Base-by-base conservation (phyloP, 495 filamentous ascomycete genomes). In the Ramalina intermedia region DNA sequence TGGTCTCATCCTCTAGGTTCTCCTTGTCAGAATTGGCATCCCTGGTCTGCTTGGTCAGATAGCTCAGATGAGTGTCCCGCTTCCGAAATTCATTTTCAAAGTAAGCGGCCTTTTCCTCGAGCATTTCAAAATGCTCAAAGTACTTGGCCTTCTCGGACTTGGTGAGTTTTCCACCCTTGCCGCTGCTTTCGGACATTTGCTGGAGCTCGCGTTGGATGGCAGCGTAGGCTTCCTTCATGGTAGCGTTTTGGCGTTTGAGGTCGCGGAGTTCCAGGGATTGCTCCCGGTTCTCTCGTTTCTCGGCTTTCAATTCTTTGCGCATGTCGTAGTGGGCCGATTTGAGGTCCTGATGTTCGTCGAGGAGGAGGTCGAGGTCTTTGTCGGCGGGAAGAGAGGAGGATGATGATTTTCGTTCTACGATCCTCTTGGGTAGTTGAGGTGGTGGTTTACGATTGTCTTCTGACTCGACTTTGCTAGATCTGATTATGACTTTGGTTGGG, bases 21-120 rank as follows among this genome's bases (percentile, higher is more conserved):
- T 36, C 41, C 37, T 54, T 56, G 24, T 51, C 54, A 6, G 54
- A 40, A 13, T 56, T 56, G 37, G 57, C 57, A 41, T 56, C 57
- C 21, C 54, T 42, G 4, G 54, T 56, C 39, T 56, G 57, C 40
- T 46, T 46, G 20, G 51, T 56, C 23, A 54, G 27, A 14, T 41
- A 48, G 12, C 48, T 46, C 50, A 59, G 53, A 13, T 56, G 51
- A 2, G 44, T 24, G 24, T 59, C 50, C 1, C 47, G 48, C 39
- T 56, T 56, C 1, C 48, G 33, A 12, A 36, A 48, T 14, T 59
- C 54, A 13, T 59, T 41, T 41, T 54, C 41, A 1, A 59, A 51
- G 20, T 55, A 47, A 0, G 40, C 20, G 18, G 54, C 51, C 35
- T 55, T 49, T 17, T 50, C 50, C 14, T 58, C 53, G n/a, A 58